phyloP scores from a whole-genome alignment of 1,284 basidiomycete species.

The Athelia psychrophila region DNA sequence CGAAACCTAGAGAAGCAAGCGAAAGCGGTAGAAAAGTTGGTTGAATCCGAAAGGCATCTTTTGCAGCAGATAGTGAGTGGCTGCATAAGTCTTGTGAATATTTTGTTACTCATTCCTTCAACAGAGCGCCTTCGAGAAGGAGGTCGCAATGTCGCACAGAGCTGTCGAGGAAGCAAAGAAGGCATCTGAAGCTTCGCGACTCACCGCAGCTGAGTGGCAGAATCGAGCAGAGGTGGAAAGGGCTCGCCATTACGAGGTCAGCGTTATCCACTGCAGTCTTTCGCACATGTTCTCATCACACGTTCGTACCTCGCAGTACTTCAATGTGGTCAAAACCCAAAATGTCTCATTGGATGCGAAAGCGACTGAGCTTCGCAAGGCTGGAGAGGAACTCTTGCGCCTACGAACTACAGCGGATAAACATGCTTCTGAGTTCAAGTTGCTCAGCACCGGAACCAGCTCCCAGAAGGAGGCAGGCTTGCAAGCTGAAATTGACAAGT shows the following conservation, averaged over 20 bases:
- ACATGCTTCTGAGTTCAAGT: constrained; percentile 42
- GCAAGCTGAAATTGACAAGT: constrained; percentile 51
- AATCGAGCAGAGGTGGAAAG: constrained; percentile 33
- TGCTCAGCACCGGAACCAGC: constrained; percentile 21
- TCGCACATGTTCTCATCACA: neutral
- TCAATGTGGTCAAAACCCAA: constrained; percentile 18
- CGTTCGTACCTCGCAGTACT: neutral
- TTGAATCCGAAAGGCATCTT: constrained; percentile 64
- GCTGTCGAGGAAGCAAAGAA: constrained; percentile 38
- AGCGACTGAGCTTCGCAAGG: constrained; percentile 32
- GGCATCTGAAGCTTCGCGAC: constrained; percentile 25
- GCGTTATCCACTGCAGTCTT: neutral
- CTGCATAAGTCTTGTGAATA: neutral
- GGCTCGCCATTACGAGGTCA: constrained; percentile 31
- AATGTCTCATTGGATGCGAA: constrained; percentile 19
- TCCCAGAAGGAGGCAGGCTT: constrained; percentile 39
- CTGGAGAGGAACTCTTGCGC: constrained; percentile 44
- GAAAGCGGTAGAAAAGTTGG: constrained; percentile 69
- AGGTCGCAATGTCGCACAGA: constrained; percentile 41
- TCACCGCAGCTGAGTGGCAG: constrained; percentile 29
- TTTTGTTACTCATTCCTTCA: constrained; percentile 7
- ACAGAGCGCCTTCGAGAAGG: constrained; percentile 50
- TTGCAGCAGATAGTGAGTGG: constrained; percentile 53
- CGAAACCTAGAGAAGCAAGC: constrained; percentile 77
- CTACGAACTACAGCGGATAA: constrained; percentile 54